Conservation (phyloP, 73 alveolate species). For the Tetrahymena borealis region DNA sequence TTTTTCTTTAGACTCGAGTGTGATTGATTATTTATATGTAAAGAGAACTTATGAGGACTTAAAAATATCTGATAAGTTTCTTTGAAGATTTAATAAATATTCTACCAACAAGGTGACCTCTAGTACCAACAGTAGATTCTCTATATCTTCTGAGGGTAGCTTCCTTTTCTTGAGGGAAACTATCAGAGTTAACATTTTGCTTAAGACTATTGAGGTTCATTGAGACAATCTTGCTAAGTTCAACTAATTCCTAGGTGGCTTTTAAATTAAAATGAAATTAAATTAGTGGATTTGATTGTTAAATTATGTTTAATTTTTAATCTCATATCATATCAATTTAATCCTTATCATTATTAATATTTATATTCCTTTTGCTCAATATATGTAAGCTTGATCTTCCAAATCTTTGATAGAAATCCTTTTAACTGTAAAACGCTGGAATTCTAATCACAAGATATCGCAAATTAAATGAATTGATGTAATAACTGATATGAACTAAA, state of each 20-base stretch:
- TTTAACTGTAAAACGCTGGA: background rate
- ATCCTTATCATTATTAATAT: too few species aligned
- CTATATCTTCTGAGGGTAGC: background rate
- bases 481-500: background rate
- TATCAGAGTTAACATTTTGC: background rate
- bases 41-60: background rate
- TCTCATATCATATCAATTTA: too few species aligned
- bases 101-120: background rate
- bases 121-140: background rate
- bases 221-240: slow-evolving; percentile 1
- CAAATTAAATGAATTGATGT: background rate
- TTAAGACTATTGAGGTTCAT: background rate
- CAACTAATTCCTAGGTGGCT: background rate
- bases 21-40: background rate
- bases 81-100: background rate
- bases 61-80: background rate
- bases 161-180: background rate
- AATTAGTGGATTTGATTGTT: background rate
- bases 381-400: too few species aligned
- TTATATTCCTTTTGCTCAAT: too few species aligned
- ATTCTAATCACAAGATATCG: background rate
- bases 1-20: background rate
- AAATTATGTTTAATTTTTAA: too few species aligned
- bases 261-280: background rate
- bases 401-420: too few species aligned